Evolutionary conservation across 805 yeast species (phyloP), one percentile per base, ranked within the genome.

Genomic region (Wickerhamomyces alni): DNA sequence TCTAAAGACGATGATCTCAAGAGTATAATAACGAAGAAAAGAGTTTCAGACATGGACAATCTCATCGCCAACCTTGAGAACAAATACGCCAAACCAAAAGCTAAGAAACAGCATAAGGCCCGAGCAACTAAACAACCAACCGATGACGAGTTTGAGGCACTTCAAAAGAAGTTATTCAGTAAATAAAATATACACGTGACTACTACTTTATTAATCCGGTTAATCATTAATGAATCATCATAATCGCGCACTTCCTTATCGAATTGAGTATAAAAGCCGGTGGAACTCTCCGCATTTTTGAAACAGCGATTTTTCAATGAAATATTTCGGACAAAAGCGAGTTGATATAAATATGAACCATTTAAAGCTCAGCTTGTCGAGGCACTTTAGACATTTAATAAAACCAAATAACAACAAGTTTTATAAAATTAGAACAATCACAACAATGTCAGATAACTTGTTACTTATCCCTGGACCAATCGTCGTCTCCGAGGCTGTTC

Each of bases 401-500:
- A n/a, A 24, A 24, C 26, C 11, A 24, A 8, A 24, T 24, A 24
- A 24, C 10, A 24, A 11, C 26, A 11, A 24, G 26, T 24, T 24
- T 24, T 8, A 24, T 8, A 24, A 8, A 8, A 8, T 24, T 24
- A 10, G 34, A 56, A 10, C 41, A 44, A 17, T 9, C 6, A 21
- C 24, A 21, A 21, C 24, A 21, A 21, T 21, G 24, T 21, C 24
- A 7, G 70, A 66, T 46, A 56, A 65, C 24, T 54, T 74, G 34
- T 58, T 77, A 32, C 67, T 86, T 67, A 82, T 86, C 50, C 93
- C 95, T 16, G 95, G 95, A 29, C 95, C 95, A 44, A 80, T 87
- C 56, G 87, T 82, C 63, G 80, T 91, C 63, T 79, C 88, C 36
- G 87, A 84, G 48, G 74, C 68, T 37, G 97, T 89, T 36, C 75